Conservation (phyloP, 1,284 basidiomycete genomes). For the Pseudozyma tsukubaensis region DNA sequence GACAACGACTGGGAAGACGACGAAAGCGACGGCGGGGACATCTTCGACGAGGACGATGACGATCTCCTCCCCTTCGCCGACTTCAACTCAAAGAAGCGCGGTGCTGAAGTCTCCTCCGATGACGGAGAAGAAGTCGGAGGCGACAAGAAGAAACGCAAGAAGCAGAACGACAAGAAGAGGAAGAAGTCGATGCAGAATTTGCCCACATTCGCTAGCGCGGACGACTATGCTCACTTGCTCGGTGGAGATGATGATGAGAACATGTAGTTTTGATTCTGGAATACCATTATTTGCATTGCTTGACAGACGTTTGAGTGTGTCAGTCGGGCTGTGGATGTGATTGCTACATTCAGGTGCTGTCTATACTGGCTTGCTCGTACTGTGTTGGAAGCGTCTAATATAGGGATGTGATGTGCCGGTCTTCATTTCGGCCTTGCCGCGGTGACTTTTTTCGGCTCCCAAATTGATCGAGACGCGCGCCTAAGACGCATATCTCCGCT, state of each 20-base stretch:
- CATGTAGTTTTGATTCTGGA: constrained; percentile 11
- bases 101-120: constrained; percentile 7
- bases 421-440: too few species aligned
- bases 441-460: too few species aligned
- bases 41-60: constrained; percentile 66
- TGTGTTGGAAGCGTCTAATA: too few species aligned
- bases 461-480: too few species aligned
- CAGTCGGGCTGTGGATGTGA: too few species aligned
- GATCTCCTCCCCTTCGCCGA: constrained; percentile 64
- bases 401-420: too few species aligned
- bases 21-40: constrained; percentile 47
- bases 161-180: constrained; percentile 71
- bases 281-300: too few species aligned
- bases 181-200: constrained; percentile 78
- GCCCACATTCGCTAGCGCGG: constrained; percentile 92
- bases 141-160: constrained; percentile 55
- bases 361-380: too few species aligned
- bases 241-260: constrained; percentile 74
- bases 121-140: constrained; percentile 39
- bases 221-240: constrained; percentile 93
- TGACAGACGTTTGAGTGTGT: too few species aligned
- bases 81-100: constrained; percentile 41
- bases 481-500: too few species aligned
- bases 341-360: too few species aligned
- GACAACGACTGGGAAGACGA: constrained; percentile 43